phyloP scores from a whole-genome alignment of 129 eudicot genomes.

The Artemisia annua region DNA sequence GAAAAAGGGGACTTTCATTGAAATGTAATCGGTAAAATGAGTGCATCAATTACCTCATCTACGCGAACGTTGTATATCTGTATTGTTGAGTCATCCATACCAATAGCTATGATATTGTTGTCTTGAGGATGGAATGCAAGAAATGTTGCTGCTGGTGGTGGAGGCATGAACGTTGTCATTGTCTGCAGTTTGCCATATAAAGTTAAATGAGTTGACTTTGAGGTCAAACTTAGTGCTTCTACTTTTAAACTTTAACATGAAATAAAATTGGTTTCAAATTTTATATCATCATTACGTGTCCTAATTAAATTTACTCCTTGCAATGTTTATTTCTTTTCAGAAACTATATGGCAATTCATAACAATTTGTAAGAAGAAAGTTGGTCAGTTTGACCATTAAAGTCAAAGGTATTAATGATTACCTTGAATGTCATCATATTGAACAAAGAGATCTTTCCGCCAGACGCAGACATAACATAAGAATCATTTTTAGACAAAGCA shows the following conservation, averaged over 20 bases:
- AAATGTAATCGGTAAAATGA: background rate
- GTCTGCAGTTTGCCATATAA: constrained; percentile 52
- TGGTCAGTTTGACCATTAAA: too few relatives aligned
- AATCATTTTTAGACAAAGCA: too few relatives aligned
- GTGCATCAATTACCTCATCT: constrained; percentile 48
- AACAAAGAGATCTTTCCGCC: too few relatives aligned
- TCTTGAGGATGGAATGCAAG: constrained; percentile 88
- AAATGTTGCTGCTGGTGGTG: constrained; percentile 83
- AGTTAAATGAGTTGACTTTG: background rate
- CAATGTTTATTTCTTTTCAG: too few relatives aligned
- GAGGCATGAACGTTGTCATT: constrained; percentile 85
- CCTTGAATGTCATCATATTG: too few relatives aligned
- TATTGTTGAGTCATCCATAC: constrained; percentile 78
- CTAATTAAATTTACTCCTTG: too few relatives aligned
- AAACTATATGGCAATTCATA: too few relatives aligned
- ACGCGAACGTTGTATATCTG: constrained; percentile 83
- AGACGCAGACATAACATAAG: too few relatives aligned
- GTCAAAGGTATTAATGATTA: too few relatives aligned
- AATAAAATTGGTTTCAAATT: too few relatives aligned
- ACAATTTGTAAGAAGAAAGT: background rate
- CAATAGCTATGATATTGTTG: constrained; percentile 78
- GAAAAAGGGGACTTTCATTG: background rate
- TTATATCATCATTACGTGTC: too few relatives aligned
- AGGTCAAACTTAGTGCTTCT: background rate
- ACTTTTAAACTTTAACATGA: too few relatives aligned